Base-by-base conservation (phyloP, 176 grass and related monocot species). In the sorghum (Sorghum bicolor) region DNA sequence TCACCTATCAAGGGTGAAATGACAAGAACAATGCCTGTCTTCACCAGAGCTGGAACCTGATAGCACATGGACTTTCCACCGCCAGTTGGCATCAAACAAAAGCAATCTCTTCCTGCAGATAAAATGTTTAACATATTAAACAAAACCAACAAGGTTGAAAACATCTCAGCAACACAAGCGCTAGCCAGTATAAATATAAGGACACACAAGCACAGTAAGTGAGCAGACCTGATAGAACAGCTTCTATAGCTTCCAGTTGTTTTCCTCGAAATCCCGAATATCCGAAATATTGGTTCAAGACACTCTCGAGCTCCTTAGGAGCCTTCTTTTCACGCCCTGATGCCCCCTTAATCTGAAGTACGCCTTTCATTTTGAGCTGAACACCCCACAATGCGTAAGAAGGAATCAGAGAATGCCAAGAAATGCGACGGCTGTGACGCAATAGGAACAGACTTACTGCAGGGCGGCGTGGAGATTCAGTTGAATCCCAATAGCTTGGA, bases 1-100 rank as follows among this genome's bases (percentile, higher is more conserved):
- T 90, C 75, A 98, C 96, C 96, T 93, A 98, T 98, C 79, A 98
- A 88, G 47, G 96, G 96, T 83, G 92, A 98, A 83, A 98, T 88
- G 71, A 98, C 96, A 83, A 98, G 92, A 82, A 95, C 96, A 86
- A 98, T 78, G 70, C 96, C 96, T 14, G 83, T 14, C 75, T 95
- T 98, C 74, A 92, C 96, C 74, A 98, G 84, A 73, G 96, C 89
- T 29, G 96, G 96, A 78, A 98, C 92, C 80, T 98, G 96, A 80
- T 93, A 95, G 48, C 92, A 98, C 93, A 95, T 95, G 26, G 96
- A 98, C 78, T 98, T 98, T 64, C 96, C 96, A 45, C 96, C 96
- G 74, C 96, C 96, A 87, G 96, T 98, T 78, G 96, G 96, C 96
- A 98, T 95, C 76, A 98, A 87, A 87, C 96, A 98, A 81, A 98